Evolutionary conservation across 2,329 filamentous ascomycete species (phyloP), one percentile per base, ranked within the genome.

Genomic region (Verticillium albo-atrum): DNA sequence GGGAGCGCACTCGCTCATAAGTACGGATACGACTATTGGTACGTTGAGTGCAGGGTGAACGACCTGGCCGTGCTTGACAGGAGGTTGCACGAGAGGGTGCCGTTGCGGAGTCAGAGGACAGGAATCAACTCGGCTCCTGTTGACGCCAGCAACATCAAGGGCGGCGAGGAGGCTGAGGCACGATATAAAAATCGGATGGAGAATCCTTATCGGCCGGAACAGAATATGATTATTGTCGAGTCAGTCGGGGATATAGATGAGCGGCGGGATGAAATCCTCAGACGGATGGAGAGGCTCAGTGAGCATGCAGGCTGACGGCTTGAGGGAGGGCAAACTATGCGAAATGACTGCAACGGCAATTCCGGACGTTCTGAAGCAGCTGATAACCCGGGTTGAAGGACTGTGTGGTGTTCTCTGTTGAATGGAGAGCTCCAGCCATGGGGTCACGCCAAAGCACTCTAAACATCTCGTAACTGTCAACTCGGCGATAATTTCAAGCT

Each of bases 1-100:
- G 74, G 74, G 2, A 58, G 56, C 3, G 64, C 62, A 6, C 67
- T 75, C 2, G 71, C 74, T 2, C n/a, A 58, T 23, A 30, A 62
- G 55, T 3, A 62, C 47, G 60, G 60, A 4, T 65, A 37, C 37
- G 20, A 23, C 20, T 68, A 69, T 58, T 66, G 65, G 63, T 75
- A 74, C 35, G 63, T 76, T 20, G 71, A 75, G 61, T 74, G 70
- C 42, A 65, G 59, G 50, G 67, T 71, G 9, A 30, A 64, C 6
- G 68, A 71, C 35, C 61, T 74, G 2, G 66, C 68, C 25, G 54
- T 74, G 25, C 57, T 74, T 34, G 71, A 74, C 56, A 4, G 58
- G 54, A 60, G 73, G 42, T 59, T 74, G 53, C 65, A 62, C 4
- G 53, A 55, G 1, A 64, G 72, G 6, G 50, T 53, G 0, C 56